Base-by-base conservation (phyloP, 176 grass and related monocot species). In the Areca catechu region DNA sequence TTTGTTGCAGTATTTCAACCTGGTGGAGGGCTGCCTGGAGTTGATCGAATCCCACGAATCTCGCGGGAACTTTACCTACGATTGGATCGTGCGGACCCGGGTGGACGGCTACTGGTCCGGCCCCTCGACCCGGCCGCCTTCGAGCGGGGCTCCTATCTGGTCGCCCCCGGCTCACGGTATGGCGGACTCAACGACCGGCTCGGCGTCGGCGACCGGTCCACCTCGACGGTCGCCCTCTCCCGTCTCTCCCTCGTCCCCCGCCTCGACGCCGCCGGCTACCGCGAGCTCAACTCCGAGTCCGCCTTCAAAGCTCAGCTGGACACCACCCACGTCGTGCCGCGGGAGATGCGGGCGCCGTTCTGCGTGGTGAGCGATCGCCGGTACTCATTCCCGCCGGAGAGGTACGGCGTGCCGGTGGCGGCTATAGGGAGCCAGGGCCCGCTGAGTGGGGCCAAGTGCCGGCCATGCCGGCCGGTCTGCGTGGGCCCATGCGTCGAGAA, bases 161-260 rank as follows among this genome's bases (percentile, higher is more conserved):
- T 95, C 30, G 82, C 90, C 0, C 63, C 80, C 61, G 86, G 90
- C 20, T 95, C 79, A n/a, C 4, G 62, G 5, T 95, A 63, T 63
- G 49, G 82, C 64, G 90, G 90, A 15, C 90, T 95, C 16, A 95
- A 95, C 58, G 90, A 95, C 53, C 85, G 90, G 0, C 67, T 95
- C 0, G 86, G 90, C 29, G 17, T 67, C 55, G 90, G 86, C 6
- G 60, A 58, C 1, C 82, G 86, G 0, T 0, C 0, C 48, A 61
- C 90, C 0, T 81, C 86, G 0, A 48, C 22, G 7, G 62, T 58
- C 0, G 90, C 90, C 0, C 79, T 90, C 10, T 54, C 90, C 52
- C 76, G 90, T 2, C 63, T 95, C 3, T 81, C 79, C 16, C 15
- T 82, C 59, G 10, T 95, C 56, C 79, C 82, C 0, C 51, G 19